Conservation (phyloP, 2,329 filamentous ascomycete species). For the Claviceps paspali region DNA sequence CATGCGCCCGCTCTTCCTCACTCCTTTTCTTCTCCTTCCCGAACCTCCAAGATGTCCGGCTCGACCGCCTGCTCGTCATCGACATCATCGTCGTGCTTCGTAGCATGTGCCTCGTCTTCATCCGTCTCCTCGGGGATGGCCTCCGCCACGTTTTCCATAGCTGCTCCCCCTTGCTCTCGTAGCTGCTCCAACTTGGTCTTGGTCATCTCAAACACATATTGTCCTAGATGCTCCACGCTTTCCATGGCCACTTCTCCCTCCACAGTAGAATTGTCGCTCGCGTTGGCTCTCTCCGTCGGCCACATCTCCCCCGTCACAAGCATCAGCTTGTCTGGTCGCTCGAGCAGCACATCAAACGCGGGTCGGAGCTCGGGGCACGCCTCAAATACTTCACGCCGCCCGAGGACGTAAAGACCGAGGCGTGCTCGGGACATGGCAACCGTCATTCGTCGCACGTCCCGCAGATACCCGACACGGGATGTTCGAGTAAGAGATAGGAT, state of each 20-base stretch:
- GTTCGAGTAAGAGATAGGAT: conserved; percentile 89
- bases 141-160: conserved; percentile 8
- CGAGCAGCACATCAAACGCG: conserved; percentile 66
- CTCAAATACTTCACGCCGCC: conserved; percentile 77
- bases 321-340: conserved; percentile 65
- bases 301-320: conserved; percentile 79
- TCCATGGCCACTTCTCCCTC: conserved; percentile 61
- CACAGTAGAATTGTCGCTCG: conserved; percentile 26
- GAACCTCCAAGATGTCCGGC: conserved; percentile 21
- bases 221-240: conserved; percentile 80
- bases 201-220: conserved; percentile 96
- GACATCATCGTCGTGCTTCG: conserved; percentile 16
- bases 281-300: conserved; percentile 43
- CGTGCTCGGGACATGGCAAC: conserved; percentile 88
- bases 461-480: conserved; percentile 75
- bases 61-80: conserved; percentile 17
- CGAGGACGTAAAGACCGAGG: conserved; percentile 82
- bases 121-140: conserved; percentile 14
- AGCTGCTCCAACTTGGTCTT: conserved; percentile 40
- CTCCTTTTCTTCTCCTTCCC: conserved; percentile 10
- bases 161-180: conserved; percentile 18
- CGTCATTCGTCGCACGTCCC: conserved; percentile 83
- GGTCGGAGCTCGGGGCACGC: conserved; percentile 74
- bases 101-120: conserved; percentile 15
- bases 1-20: no score